Conservation (phyloP, 306 rosid genomes). For the Sophora flavescens region DNA sequence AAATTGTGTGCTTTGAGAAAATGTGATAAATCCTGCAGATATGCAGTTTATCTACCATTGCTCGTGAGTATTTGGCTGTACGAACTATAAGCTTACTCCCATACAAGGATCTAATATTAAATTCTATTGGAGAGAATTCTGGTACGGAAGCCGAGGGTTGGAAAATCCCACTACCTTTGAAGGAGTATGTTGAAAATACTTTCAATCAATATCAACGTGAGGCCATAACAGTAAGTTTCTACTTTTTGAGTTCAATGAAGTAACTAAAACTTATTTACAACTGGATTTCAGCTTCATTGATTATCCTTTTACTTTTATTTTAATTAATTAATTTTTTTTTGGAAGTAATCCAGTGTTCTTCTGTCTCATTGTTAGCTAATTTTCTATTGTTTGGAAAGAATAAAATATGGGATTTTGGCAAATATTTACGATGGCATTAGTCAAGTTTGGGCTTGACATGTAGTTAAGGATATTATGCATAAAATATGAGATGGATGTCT, state of each 20-base stretch:
- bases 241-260: constrained; percentile 7
- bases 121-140: constrained; percentile 58
- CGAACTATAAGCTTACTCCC: constrained; percentile 70
- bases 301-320: constrained; percentile 21
- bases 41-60: constrained; percentile 91
- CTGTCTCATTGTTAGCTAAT: constrained; percentile 1
- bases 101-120: constrained; percentile 85
- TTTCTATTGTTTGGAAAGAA: constrained; percentile 30
- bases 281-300: constrained; percentile 9
- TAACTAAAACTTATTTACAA: constrained; percentile 16
- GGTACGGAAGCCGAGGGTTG: constrained; percentile 62
- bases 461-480: constrained; percentile 23
- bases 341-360: not conserved
- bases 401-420: constrained; percentile 6
- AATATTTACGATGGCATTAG: constrained; percentile 16
- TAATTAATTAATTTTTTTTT: not conserved
- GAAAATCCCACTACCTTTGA: constrained; percentile 78
- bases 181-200: constrained; percentile 70
- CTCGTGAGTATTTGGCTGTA: constrained; percentile 83
- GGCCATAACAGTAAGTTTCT: constrained; percentile 76
- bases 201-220: constrained; percentile 84
- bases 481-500: constrained; percentile 23
- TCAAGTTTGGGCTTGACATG: constrained; percentile 33
- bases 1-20: constrained; percentile 28
- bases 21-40: constrained; percentile 60